phyloP scores from a whole-genome alignment of 208 protist species.

The Trichomonas gallinae region DNA sequence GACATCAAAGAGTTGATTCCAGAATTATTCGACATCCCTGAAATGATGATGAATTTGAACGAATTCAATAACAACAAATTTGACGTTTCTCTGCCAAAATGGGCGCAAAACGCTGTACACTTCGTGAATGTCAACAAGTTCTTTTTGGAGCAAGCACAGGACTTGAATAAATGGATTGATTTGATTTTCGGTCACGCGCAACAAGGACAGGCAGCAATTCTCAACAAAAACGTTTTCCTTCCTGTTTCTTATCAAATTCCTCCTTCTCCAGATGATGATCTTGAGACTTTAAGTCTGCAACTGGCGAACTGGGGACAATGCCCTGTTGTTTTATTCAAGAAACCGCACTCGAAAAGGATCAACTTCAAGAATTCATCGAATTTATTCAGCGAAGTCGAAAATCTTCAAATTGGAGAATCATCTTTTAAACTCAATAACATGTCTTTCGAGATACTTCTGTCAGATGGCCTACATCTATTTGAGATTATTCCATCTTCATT shows the following conservation, averaged over 20 bases:
- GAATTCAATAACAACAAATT: background rate
- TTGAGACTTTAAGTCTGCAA: background rate
- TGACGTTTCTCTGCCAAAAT: background rate
- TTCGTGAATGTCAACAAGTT: background rate
- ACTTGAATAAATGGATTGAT: background rate
- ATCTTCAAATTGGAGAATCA: background rate
- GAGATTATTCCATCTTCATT: background rate
- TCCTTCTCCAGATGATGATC: background rate
- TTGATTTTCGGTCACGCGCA: background rate
- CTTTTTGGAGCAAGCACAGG: background rate
- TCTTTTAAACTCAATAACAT: background rate
- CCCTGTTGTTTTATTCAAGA: background rate
- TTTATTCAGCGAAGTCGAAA: background rate
- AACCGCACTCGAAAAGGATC: background rate
- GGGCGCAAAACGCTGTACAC: background rate
- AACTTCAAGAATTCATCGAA: background rate
- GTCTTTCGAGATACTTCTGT: background rate
- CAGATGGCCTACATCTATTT: background rate
- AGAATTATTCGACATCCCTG: background rate
- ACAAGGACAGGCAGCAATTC: background rate
- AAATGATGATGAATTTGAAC: background rate
- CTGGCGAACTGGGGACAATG: background rate
- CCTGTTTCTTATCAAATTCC: background rate
- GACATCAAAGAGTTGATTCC: background rate
- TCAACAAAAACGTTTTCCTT: background rate